Base-by-base conservation (phyloP, 306 rosid species). In the Acmispon strigosus region DNA sequence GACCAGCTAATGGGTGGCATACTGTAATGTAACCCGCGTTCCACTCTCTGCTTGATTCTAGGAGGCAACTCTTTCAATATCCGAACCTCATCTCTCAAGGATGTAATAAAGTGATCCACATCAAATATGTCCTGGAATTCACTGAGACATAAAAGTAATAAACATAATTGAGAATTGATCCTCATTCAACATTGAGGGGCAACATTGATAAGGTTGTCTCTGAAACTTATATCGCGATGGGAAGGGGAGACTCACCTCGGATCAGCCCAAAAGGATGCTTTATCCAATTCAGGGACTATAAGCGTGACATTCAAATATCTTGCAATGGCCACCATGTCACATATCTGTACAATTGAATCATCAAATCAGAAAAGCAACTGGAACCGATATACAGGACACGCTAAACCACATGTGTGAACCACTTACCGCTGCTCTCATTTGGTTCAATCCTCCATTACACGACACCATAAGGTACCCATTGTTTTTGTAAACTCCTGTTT, bases 1-100 rank as follows among this genome's bases (percentile, higher is more conserved):
- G 98, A 93, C 98, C 98, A 93, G 73, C 98, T 93, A 62, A 93
- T 41, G 22, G 98, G 98, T n/a, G 98, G 94, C 98, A 90, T 90
- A 66, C 85, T 85, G 78, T 90, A 89, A 64, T 86, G 68, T 41
- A 72, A 82, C 58, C 94, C 97, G 2, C 70, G 77, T 42, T 89
- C 95, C 79, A 90, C 89, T 77, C 84, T 90, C 54, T 76, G 81
- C 84, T 91, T 90, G 18, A 94, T 86, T 67, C 99, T 84, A 13
- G 99, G 95, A 66, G 99, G 99, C 86, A 91, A 83, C 80, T 94
- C 88, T 82, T 84, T 94, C 94, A 94, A 75, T 81, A 94, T 84
- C 59, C 99, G 87, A 52, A 94, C 99, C 80, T 94, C 99, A 71
- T 91, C 96, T 84, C 99, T 91, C 81, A 94, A 67, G 64, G 99